Conservation (phyloP, 1,284 basidiomycete species). For the Entoloma clypeatum region DNA sequence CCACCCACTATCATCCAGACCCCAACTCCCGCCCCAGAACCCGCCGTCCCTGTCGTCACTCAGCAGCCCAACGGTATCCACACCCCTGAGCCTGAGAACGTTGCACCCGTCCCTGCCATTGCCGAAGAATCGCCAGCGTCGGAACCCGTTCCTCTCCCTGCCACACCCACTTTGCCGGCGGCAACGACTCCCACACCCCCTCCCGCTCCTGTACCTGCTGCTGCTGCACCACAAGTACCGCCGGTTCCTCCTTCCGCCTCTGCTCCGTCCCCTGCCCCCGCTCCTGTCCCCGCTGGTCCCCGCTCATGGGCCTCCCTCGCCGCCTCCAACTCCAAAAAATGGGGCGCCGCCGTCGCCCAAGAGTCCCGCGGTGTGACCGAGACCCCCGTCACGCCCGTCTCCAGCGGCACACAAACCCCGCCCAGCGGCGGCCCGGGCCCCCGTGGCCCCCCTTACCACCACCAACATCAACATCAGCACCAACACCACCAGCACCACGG, state of each 20-base stretch:
- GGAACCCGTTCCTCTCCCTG: slow-evolving; percentile 23
- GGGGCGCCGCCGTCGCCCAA: slow-evolving; percentile 73
- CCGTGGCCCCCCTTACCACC: slow-evolving; percentile 29
- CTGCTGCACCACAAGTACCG: slow-evolving; percentile 29
- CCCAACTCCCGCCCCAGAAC: slow-evolving; percentile 10
- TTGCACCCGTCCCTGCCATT: slow-evolving; percentile 15
- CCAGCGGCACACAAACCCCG: slow-evolving; percentile 50
- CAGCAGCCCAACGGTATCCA: not conserved
- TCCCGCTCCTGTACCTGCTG: slow-evolving; percentile 36
- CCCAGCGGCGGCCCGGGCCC: slow-evolving; percentile 18
- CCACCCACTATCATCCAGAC: slow-evolving; percentile 33
- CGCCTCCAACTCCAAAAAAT: slow-evolving; percentile 73
- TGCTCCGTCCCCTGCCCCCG: slow-evolving; percentile 34
- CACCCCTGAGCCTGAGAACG: slow-evolving; percentile 2
- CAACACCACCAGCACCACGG: slow-evolving; percentile 21
- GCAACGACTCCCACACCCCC: slow-evolving; percentile 24
- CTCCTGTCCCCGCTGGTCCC: slow-evolving; percentile 45
- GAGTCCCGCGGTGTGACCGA: slow-evolving; percentile 71
- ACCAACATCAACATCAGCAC: slow-evolving; percentile 22
- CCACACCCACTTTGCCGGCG: slow-evolving; percentile 34
- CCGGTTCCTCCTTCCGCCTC: slow-evolving; percentile 25
- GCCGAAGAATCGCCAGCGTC: slow-evolving; percentile 24
- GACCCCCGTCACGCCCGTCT: slow-evolving; percentile 43
- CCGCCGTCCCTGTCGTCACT: slow-evolving; percentile 2
- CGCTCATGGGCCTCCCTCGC: slow-evolving; percentile 91